These are phyloP conservation scores for Oleoguttula mirabilis DNA, from an alignment of 495 filamentous ascomycete species.

Conservation along the genomic window DNA sequence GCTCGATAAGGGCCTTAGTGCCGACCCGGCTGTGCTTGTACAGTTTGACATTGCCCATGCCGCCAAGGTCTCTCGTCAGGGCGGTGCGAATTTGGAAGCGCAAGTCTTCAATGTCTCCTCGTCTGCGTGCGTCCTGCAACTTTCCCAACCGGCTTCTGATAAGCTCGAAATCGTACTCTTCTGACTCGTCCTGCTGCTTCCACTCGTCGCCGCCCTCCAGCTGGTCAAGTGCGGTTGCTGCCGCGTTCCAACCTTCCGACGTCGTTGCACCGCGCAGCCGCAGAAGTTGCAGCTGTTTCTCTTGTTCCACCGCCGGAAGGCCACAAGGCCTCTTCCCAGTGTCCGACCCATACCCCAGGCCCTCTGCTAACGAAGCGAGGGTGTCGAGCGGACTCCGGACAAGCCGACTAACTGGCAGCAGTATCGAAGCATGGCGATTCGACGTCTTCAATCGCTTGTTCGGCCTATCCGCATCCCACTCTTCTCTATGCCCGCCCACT, in stretches of 20 bases:
- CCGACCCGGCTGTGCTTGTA: conserved; percentile 79
- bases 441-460: conserved; percentile 1
- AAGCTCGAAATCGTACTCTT: conserved; percentile 58
- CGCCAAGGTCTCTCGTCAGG: conserved; percentile 67
- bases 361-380: not conserved
- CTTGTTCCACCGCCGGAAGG: not conserved
- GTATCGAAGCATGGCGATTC: conserved; percentile 1
- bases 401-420: not conserved
- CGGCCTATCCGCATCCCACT: not conserved
- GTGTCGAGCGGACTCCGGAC: conserved; percentile 5
- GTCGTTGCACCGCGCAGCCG: conserved; percentile 18
- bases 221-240: conserved; percentile 65
- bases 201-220: conserved; percentile 72
- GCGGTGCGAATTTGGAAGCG: conserved; percentile 70
- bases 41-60: conserved; percentile 70
- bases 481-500: not conserved
- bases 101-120: conserved; percentile 64
- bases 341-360: not conserved
- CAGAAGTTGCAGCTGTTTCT: conserved; percentile 1
- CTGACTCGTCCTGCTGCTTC: conserved; percentile 54
- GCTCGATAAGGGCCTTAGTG: conserved; percentile 76
- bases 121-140: conserved; percentile 62
- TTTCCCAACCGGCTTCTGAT: conserved; percentile 57
- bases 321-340: not conserved
- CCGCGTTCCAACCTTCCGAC: conserved; percentile 32